Evolutionary conservation across 257 asterid genomes (phyloP).

Genomic region (Solanum etuberosum): DNA sequence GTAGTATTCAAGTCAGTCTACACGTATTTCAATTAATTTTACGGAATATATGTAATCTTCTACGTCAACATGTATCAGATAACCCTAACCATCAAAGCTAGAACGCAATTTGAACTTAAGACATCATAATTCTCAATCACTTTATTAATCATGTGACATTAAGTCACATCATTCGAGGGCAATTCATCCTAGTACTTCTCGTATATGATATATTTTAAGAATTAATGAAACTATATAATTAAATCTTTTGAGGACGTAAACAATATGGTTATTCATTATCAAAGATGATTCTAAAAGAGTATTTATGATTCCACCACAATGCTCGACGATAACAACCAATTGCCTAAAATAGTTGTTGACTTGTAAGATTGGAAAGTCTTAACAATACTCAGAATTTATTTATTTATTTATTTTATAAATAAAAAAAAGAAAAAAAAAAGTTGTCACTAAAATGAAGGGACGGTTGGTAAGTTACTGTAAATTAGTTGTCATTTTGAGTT

Average conservation of each 20-base stretch:
- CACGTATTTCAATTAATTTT: background rate
- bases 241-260: background rate
- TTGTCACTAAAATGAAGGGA: background rate
- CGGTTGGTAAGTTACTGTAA: background rate
- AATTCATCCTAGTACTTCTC: background rate
- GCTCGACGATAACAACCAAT: background rate
- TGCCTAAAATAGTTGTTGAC: background rate
- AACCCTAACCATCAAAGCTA: accelerated
- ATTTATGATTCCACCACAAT: background rate
- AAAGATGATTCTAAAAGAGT: background rate
- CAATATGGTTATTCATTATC: background rate
- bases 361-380: background rate
- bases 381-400: background rate
- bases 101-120: no score
- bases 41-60: background rate
- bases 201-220: background rate
- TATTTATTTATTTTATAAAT: no score
- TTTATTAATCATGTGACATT: no score
- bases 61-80: background rate
- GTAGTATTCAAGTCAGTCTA: background rate
- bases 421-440: background rate
- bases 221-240: background rate
- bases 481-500: background rate
- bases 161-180: no score
- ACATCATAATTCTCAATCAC: background rate